Base-by-base conservation (phyloP, 306 rosid genomes). In the Cucurbita pepo region DNA sequence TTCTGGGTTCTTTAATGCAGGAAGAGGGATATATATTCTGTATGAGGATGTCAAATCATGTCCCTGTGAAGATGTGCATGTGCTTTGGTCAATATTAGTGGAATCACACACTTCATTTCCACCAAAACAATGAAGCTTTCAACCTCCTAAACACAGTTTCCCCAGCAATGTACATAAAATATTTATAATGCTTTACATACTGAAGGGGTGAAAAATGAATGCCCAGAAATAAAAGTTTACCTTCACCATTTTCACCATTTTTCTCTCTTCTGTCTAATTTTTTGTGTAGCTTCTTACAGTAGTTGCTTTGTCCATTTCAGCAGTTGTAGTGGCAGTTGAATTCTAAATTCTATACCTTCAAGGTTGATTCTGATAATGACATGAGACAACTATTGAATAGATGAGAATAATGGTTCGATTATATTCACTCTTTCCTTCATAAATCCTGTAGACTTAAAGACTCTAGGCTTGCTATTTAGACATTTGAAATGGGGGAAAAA, bases 41-140 rank as follows among this genome's bases (percentile, higher is more conserved):
- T 90, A 92, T 12, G 96, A 92, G 82, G 97, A 92, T 88, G 96
- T 92, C 40, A 85, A 87, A 57, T 90, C 96, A 55, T 92, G 96
- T 84, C 95, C 92, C 18, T 84, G 82, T 21, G 95, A 92, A 85
- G 96, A 88, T 48, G 97, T 92, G 61, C 97, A 92, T 14, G 90
- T 90, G 59, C 87, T 92, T 18, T 92, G 97, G 97, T 92, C 97
- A 13, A 92, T 92, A 70, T 83, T 92, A 52, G 96, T 89, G 88
- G 96, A 90, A 72, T 87, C 96, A 80, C 84, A 86, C 75, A 43
- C 87, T 60, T 78, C 86, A 70, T 77, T 84, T 73, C 90, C 87
- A 84, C 65, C 82, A 7, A 81, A 83, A 83, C 66, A 75, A 43
- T 86, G 86, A 88, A 74, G 77, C 54, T 50, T 50, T 50, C 65